Base-by-base conservation (phyloP, 371 early-diverging fungal genomes). In the Vairimorpha apis region DNA sequence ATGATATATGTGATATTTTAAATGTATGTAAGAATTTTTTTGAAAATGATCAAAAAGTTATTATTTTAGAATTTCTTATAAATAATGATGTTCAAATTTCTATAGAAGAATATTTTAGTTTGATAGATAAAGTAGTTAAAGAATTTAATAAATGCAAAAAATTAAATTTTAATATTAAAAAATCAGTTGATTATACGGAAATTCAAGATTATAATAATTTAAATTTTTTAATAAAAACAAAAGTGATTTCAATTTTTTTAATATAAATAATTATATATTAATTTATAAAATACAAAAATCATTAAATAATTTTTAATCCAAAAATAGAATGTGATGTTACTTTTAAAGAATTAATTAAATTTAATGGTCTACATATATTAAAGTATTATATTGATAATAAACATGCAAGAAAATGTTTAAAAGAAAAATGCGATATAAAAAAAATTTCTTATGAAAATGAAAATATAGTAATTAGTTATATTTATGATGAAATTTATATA, bases 241-340 rank as follows among this genome's bases (percentile, higher is more conserved):
- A 25, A 25, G 21, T 53, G 5, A 27, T 8, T 27, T 3, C 27
- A 8, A 29, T 8, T 12, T 5, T 27, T 5, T 5, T 2, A 25
- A 14, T 53, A 25, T 53, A 29, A 29, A 27, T 27, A 25, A 27
- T 1, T 27, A 7, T 53, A 27, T n/a, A 53, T 4, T 8, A 25
- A 53, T 29, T 53, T 59, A 38, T 70, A 70, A 33, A 21, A 35
- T 35, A 45, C n/a, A 60, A 53, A 62, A 53, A 12, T 14, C 27
- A 27, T 53, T 53, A 27, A 27, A 53, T 29, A 53, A 53, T n/a
- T n/a, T n/a, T n/a, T n/a, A n/a, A n/a, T n/a, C n/a, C n/a, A n/a
- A n/a, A n/a, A n/a, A n/a, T n/a, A n/a, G n/a, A n/a, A n/a, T n/a
- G n/a, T n/a, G n/a, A n/a, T n/a, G n/a, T n/a, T n/a, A n/a, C n/a